phyloP scores from a whole-genome alignment of 2,329 filamentous ascomycete species.

The Fusarium annulatum region DNA sequence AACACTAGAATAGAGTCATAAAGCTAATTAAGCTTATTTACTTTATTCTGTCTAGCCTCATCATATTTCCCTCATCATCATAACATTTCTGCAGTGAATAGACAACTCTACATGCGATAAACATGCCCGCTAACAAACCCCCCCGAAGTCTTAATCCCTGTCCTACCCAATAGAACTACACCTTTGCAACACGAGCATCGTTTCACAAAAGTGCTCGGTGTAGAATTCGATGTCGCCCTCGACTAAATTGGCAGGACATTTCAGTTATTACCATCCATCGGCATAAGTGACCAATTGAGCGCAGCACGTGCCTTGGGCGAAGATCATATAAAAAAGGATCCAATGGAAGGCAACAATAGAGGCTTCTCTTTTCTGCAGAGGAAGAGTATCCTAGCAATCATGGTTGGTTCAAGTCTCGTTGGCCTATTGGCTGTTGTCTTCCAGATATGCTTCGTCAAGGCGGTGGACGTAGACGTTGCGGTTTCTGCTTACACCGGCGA shows the following conservation, averaged over 20 bases:
- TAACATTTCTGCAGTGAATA: not conserved
- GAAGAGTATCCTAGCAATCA: conserved; percentile 24
- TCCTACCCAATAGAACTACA: conserved; percentile 33
- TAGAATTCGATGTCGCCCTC: conserved; percentile 7
- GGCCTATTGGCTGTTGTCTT: conserved; percentile 32
- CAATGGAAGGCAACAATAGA: not conserved
- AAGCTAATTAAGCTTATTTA: not conserved
- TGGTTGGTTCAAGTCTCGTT: conserved; percentile 36
- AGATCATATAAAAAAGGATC: conserved; percentile 26
- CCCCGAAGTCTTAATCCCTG: not conserved
- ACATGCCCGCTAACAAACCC: conserved; percentile 19
- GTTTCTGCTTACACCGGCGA: conserved; percentile 50
- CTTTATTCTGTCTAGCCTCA: not conserved
- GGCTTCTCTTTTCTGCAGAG: not conserved
- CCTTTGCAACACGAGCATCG: conserved; percentile 26
- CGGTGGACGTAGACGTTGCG: conserved; percentile 43
- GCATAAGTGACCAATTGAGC: conserved; percentile 15
- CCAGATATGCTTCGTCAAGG: conserved; percentile 30
- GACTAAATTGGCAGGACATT: conserved; percentile 18
- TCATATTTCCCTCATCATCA: not conserved
- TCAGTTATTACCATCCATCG: conserved; percentile 3
- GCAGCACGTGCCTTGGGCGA: conserved; percentile 15
- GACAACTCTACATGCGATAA: conserved; percentile 10
- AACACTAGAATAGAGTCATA: not conserved
- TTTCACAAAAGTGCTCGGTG: conserved; percentile 22